Percentiles rank a stretch among this genome's conserved stretches.
Evolutionary conservation across 306 rosid species (phyloP).

Genomic region (Vachellia collinsii): DNA sequence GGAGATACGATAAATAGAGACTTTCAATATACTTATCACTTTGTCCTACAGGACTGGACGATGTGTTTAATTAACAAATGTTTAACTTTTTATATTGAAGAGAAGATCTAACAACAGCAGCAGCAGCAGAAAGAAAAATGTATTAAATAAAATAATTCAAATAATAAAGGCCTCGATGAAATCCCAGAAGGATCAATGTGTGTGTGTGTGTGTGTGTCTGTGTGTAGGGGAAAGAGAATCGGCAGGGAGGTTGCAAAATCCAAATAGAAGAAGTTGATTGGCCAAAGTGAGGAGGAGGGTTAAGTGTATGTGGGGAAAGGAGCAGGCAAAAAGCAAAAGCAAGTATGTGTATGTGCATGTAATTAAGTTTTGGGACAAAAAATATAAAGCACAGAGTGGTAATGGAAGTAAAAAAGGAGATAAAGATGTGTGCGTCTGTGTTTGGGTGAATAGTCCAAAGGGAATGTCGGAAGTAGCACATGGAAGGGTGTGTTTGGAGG

Average conservation of each 20-base stretch:
- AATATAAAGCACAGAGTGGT: neutral
- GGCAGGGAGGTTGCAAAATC: constrained; percentile 59
- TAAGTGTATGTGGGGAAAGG: constrained; percentile 47
- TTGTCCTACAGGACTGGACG: neutral
- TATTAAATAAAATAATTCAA: neutral
- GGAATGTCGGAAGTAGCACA: constrained; percentile 77
- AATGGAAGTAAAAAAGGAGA: constrained; percentile 41
- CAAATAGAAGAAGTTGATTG: constrained; percentile 74
- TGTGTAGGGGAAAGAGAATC: constrained; percentile 62
- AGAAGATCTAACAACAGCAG: neutral
- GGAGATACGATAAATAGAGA: neutral
- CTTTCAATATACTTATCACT: neutral
- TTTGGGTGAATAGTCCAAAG: constrained; percentile 56
- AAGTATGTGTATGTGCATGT: neutral
- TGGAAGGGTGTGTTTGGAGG: constrained; percentile 92
- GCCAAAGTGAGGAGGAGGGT: constrained; percentile 58
- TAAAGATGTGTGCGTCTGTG: constrained; percentile 22
- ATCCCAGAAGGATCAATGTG: constrained; percentile 41
- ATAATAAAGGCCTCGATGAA: constrained; percentile 42
- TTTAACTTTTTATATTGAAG: neutral
- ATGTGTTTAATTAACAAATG: neutral
- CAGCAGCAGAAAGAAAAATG: neutral
- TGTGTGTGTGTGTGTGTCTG: neutral
- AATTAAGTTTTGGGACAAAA: constrained; percentile 17
- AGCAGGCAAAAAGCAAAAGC: constrained; percentile 37